Evolutionary conservation across 768 basidiomycete species (phyloP), one percentile per base, ranked within the genome.

Genomic region (Cyclocybe cylindracea): DNA sequence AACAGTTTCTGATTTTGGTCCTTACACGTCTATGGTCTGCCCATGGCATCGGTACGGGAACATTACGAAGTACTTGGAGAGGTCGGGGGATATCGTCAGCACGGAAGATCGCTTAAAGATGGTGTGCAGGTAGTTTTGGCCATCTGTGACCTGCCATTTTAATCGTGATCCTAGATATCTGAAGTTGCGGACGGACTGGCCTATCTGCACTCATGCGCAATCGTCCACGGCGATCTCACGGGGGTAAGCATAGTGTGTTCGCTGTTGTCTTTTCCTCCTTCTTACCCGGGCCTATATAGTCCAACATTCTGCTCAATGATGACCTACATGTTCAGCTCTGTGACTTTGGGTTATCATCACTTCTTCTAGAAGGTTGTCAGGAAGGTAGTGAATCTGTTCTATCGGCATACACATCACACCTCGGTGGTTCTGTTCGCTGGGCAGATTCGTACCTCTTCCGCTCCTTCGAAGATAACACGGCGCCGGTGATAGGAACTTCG

Each of bases 381-480:
- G 64, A 64, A 38, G 33, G 57, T n/a, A 5, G 51, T 63, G 13
- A 64, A 64, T 13, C 67, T 62, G 13, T 56, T 69, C 38, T 70
- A 16, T 55, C 53, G 5, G 44, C 46, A 4, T 54, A 51, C 19
- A 55, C 65, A 49, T 70, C 73, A 5, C 66, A 62, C n/a, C 61
- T 78, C 29, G 72, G 73, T 13, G 77, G 79, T 7, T 76, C 74
- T 18, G 66, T 78, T 33, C 70, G 78, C 1, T 80, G 79, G 78
- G 74, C 73, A 5, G 79, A 78, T 50, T 66, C 76, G 0, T 62
- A 72, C 11, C 50, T 81, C 0, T 78, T 75, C 51, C 61, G 57
- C 0, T 72, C 71, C 43, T 53, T 51, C 43, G 64, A 70, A 11
- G 66, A 72, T 18, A 65, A 67, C n/a, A 39, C 53, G 10, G 16